These are phyloP conservation scores for Warburgia ugandensis DNA, from an alignment of 164 flowering plant species.

Conservation along the genomic window DNA sequence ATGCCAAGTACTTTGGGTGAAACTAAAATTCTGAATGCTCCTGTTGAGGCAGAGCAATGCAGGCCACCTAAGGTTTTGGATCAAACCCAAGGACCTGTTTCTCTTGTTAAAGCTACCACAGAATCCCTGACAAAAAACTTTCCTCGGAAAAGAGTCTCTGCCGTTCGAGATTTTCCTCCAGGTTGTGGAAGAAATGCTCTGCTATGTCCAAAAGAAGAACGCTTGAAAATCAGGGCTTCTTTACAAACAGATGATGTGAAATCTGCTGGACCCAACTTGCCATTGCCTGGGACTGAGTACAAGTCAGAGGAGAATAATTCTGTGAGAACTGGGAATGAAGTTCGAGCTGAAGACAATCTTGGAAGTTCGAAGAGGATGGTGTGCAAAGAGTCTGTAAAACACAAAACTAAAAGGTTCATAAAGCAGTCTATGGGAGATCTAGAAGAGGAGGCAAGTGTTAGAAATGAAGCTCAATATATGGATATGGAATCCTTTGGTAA, in stretches of 20 bases:
- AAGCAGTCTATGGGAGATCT: neutral
- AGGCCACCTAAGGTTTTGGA: neutral
- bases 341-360: neutral
- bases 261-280: no score
- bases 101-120: neutral
- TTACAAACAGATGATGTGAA: neutral
- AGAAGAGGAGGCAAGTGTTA: neutral
- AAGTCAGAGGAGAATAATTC: no score
- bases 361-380: slow-evolving; percentile 1
- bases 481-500: slow-evolving; percentile 6
- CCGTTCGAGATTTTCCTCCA: slow-evolving; percentile 24
- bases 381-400: neutral
- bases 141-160: slow-evolving; percentile 37
- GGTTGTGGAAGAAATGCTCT: slow-evolving; percentile 35
- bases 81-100: neutral
- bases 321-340: slow-evolving; percentile 1
- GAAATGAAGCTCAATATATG: slow-evolving; percentile 2
- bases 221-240: slow-evolving; percentile 4
- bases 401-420: no score
- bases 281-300: no score
- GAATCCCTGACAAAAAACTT: slow-evolving; percentile 12
- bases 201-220: slow-evolving; percentile 16
- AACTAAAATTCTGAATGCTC: neutral
- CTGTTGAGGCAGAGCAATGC: neutral
- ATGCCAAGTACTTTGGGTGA: slow-evolving; percentile 3